Base-by-base conservation (phyloP, 129 eudicot species). In the Artemisia tridentata region DNA sequence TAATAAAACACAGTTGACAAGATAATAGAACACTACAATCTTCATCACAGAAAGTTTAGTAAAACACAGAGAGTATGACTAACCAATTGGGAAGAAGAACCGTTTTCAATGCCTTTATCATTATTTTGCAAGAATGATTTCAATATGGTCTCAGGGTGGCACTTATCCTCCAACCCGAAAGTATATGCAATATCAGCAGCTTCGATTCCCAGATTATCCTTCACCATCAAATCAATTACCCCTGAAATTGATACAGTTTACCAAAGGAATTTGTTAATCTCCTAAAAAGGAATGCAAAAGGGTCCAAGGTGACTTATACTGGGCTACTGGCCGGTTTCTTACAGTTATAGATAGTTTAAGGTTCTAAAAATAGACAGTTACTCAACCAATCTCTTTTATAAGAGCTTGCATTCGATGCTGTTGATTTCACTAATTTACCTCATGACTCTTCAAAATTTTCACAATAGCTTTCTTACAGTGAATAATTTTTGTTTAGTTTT, bases 151-250 rank as follows among this genome's bases (percentile, higher is more conserved):
- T 62, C 72, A 61, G 88, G 78, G 63, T 77, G 75, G 52, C 73
- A 83, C 57, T 47, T 76, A 67, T 82, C 88, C 65, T 83, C 84
- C 72, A 90, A 67, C 52, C 85, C 87, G 47, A 86, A 81, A 67
- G 86, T 87, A 65, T 76, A 90, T 41, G 72, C 81, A 31, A 85
- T 41, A 79, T 85, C 84, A 83, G 81, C 87, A 73, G 95, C 96
- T 76, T 90, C 88, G 54, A 85, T 79, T 68, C 81, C 88, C 76
- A 78, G 69, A 58, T 79, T 79, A 54, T 67, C 57, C 74, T 83
- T 84, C 73, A 81, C 53, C 95, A 90, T 84, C 72, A 38, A 67
- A 67, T 76, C 81, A 66, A 90, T 70, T 76, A 83, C 67, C 11
- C 80, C 96, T 89, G 92, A 67, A 67, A 76, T 45, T 75, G 59